A percentile compares a stretch with the other conserved stretches of the same genome.
Conservation (phyloP, 2,329 filamentous ascomycete genomes). For the Lojkania enalia region DNA sequence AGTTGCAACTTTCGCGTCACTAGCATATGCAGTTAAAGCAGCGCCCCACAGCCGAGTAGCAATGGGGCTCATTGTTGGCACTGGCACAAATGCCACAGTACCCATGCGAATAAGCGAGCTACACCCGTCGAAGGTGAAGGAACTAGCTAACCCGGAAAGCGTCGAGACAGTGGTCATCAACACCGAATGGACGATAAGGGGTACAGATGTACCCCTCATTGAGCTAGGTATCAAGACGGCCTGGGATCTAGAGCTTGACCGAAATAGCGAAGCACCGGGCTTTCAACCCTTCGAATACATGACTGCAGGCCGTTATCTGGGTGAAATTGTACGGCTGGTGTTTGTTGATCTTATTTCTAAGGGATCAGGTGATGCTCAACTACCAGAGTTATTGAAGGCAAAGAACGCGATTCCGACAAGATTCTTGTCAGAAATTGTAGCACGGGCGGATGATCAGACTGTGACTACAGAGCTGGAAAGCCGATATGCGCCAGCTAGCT, state of each 20-base stretch:
- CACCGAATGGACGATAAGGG: conserved; percentile 82
- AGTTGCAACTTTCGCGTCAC: conserved; percentile 76
- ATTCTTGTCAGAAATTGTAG: conserved; percentile 71
- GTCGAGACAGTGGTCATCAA: conserved; percentile 75
- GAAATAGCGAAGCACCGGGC: conserved; percentile 68
- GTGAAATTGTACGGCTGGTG: conserved; percentile 73
- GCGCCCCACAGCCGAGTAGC: conserved; percentile 65
- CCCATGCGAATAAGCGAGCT: conserved; percentile 67
- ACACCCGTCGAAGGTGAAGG: conserved; percentile 62
- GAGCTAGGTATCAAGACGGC: conserved; percentile 65
- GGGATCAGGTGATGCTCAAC: conserved; percentile 31
- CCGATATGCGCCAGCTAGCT: conserved; percentile 58
- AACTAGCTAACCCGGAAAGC: conserved; percentile 32
- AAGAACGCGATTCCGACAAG: conserved; percentile 70
- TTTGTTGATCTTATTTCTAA: conserved; percentile 61
- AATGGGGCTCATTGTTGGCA: conserved; percentile 82
- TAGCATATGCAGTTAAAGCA: conserved; percentile 71
- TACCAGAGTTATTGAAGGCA: conserved; percentile 61
- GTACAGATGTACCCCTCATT: conserved; percentile 68
- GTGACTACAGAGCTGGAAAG: conserved; percentile 49
- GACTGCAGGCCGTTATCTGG: conserved; percentile 77
- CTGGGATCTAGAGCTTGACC: conserved; percentile 72
- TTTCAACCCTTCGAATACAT: conserved; percentile 86
- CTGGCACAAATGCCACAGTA: conserved; percentile 80
- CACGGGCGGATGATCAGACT: conserved; percentile 39